phyloP scores from a whole-genome alignment of 1,284 basidiomycete species.

The Wallemia hederae region DNA sequence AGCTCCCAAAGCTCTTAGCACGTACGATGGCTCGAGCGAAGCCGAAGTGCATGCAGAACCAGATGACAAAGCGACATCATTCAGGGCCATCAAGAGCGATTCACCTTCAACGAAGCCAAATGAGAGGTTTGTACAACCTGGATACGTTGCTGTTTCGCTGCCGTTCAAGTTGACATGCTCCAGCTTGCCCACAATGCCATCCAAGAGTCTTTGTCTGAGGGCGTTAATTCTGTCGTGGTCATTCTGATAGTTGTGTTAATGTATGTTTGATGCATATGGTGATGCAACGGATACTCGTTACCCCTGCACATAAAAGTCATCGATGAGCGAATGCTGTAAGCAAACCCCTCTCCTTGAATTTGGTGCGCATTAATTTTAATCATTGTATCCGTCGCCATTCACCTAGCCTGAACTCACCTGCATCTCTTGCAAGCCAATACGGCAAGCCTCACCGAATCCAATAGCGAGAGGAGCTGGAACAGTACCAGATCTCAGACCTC shows the following conservation, averaged over 20 bases:
- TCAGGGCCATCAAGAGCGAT: conserved; percentile 88
- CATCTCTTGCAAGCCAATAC: conserved; percentile 78
- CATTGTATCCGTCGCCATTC: background rate
- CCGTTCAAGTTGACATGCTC: conserved; percentile 85
- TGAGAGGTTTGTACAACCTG: conserved; percentile 78
- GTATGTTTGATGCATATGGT: background rate
- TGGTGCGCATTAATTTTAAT: background rate
- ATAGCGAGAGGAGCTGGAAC: conserved; percentile 68
- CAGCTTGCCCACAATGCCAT: conserved; percentile 51
- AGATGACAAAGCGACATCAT: conserved; percentile 92
- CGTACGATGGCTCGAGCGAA: conserved; percentile 92
- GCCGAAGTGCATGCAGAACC: conserved; percentile 97
- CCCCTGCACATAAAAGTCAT: conserved; percentile 12
- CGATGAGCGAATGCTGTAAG: background rate
- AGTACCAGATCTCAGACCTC: conserved; percentile 79
- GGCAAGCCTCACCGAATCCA: conserved; percentile 80
- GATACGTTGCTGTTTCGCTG: conserved; percentile 45
- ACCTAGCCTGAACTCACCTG: conserved; percentile 27
- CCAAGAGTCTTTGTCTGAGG: conserved; percentile 54
- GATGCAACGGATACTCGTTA: conserved; percentile 9
- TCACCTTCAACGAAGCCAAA: conserved; percentile 96
- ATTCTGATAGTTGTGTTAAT: conserved; percentile 22
- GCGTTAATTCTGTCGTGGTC: conserved; percentile 51
- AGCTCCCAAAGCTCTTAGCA: conserved; percentile 78
- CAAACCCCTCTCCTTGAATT: background rate